A percentile compares a stretch with the other conserved stretches of the same genome.
Conservation (phyloP, 257 asterid species). For the Salvia rosmarinus region DNA sequence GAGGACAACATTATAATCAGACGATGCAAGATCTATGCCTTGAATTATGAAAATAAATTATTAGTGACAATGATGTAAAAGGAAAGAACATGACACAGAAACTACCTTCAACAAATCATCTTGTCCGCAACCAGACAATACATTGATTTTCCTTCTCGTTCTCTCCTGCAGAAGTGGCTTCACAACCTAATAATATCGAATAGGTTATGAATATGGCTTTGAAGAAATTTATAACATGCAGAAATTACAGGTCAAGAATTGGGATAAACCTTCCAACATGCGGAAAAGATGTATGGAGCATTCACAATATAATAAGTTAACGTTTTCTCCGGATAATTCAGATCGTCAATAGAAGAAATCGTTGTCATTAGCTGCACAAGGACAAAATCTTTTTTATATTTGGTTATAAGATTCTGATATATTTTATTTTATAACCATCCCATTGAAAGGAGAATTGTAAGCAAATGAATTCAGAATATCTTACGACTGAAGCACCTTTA, state of each 20-base stretch:
- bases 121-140: conserved; percentile 70
- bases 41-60: background rate
- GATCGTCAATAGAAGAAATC: conserved; percentile 72
- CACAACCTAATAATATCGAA: conserved; percentile 56
- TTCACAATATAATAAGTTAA: conserved; percentile 73
- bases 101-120: conserved; percentile 74
- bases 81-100: conserved; percentile 26
- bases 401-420: background rate
- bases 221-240: background rate
- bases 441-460: conserved; percentile 1
- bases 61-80: background rate
- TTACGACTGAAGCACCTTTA: conserved; percentile 53
- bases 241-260: background rate
- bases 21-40: background rate
- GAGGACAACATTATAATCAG: background rate
- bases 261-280: conserved; percentile 78
- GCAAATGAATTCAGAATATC: conserved; percentile 22
- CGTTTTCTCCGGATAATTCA: conserved; percentile 78
- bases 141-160: conserved; percentile 61
- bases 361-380: conserved; percentile 61
- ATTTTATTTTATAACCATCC: background rate
- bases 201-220: background rate
- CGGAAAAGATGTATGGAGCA: conserved; percentile 69
- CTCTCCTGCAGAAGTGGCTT: conserved; percentile 84
- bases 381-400: conserved; percentile 21